Conservation (phyloP, 1,284 basidiomycete genomes). For the Veloboletus limbatus region DNA sequence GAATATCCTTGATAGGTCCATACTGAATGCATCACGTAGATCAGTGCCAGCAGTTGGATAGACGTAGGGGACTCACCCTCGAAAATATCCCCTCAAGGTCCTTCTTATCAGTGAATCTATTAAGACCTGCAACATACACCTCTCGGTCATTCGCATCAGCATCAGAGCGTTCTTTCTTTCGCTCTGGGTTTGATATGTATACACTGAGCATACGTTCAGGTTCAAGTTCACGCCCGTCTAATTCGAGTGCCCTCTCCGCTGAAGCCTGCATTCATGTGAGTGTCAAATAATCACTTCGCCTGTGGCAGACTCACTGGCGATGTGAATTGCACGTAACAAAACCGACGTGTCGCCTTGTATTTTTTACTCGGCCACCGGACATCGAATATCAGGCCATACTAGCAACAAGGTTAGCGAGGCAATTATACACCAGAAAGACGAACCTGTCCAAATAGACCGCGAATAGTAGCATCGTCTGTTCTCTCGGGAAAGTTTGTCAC, state of each 20-base stretch:
- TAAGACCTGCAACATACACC: slow-evolving; percentile 82
- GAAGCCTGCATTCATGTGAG: slow-evolving; percentile 44
- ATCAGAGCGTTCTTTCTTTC: slow-evolving; percentile 86
- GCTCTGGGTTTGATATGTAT: slow-evolving; percentile 86
- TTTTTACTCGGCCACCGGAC: slow-evolving; percentile 98
- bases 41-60: slow-evolving; percentile 6
- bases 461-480: slow-evolving; percentile 76
- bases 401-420: slow-evolving; percentile 9
- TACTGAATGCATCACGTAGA: slow-evolving; percentile 49
- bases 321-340: slow-evolving; percentile 93
- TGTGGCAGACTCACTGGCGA: slow-evolving; percentile 59
- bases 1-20: slow-evolving; percentile 76
- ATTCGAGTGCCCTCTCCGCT: slow-evolving; percentile 74
- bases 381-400: slow-evolving; percentile 91
- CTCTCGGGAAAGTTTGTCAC: slow-evolving; percentile 94
- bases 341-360: slow-evolving; percentile 85
- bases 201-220: slow-evolving; percentile 71
- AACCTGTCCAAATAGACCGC: slow-evolving; percentile 78
- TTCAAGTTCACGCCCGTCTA: slow-evolving; percentile 76
- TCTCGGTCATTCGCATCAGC: slow-evolving; percentile 79
- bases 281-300: not conserved
- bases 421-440: not conserved
- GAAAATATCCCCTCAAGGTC: slow-evolving; percentile 79
- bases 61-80: slow-evolving; percentile 44
- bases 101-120: slow-evolving; percentile 66